Percentiles rank a stretch among this genome's conserved stretches.
These are phyloP conservation scores for Atalantia buxifolia DNA, from an alignment of 345 rosid species.

Conservation along the genomic window DNA sequence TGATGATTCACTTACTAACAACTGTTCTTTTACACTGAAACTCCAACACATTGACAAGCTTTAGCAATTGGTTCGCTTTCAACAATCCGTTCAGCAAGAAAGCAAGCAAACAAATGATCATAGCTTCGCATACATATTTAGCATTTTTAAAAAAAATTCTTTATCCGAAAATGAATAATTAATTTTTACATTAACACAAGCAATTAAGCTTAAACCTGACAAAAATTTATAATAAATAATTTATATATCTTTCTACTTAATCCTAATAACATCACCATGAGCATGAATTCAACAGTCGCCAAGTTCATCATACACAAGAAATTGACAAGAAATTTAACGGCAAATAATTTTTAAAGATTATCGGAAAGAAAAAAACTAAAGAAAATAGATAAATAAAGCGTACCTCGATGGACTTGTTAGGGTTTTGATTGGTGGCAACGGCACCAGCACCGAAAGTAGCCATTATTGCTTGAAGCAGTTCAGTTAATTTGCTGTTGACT, in stretches of 20 bases:
- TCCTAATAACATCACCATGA: no score
- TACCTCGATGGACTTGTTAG: constrained; percentile 87
- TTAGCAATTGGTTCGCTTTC: neutral
- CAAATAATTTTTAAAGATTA: no score
- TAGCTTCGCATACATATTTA: neutral
- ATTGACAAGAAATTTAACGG: neutral
- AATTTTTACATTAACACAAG: neutral
- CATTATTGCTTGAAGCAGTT: constrained; percentile 40
- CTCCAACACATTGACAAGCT: no score
- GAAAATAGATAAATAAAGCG: neutral
- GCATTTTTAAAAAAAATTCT: neutral
- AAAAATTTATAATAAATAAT: neutral
- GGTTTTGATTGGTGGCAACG: constrained; percentile 44
- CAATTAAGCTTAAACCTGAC: neutral
- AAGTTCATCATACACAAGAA: neutral
- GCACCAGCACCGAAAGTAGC: constrained; percentile 55
- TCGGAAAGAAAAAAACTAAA: neutral
- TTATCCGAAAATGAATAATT: neutral
- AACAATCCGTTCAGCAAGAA: neutral
- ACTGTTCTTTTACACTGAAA: neutral
- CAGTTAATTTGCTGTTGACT: neutral
- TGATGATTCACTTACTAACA: neutral
- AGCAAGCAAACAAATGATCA: neutral
- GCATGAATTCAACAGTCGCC: neutral
- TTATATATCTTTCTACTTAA: no score